These are phyloP conservation scores for Davidsoniella virescens DNA, from an alignment of 2,329 filamentous ascomycete genomes.

Conservation along the genomic window DNA sequence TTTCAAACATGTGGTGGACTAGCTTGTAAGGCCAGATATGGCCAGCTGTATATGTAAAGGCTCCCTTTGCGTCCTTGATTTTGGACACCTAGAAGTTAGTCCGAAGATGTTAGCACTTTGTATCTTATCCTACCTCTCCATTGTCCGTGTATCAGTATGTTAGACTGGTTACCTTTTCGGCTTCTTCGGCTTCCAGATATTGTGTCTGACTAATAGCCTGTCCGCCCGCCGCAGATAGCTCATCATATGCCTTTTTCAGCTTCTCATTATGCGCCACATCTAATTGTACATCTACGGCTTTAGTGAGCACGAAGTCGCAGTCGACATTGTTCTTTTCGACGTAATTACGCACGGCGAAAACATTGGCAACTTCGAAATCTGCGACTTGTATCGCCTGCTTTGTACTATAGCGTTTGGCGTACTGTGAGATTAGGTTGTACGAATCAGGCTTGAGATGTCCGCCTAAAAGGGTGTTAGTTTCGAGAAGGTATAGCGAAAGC, in stretches of 20 bases:
- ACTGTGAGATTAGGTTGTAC: constrained; percentile 15
- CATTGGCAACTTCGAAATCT: constrained; percentile 15
- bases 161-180: not conserved
- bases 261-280: constrained; percentile 14
- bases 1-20: constrained; percentile 13
- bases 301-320: constrained; percentile 28
- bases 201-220: constrained; percentile 16
- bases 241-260: constrained; percentile 19
- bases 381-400: constrained; percentile 16
- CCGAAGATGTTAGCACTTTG: not conserved
- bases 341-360: constrained; percentile 19
- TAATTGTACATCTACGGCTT: constrained; percentile 25
- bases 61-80: constrained; percentile 22
- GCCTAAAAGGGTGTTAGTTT: not conserved
- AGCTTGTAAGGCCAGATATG: constrained; percentile 17
- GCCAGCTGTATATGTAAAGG: constrained; percentile 18
- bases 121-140: not conserved
- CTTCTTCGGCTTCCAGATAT: constrained; percentile 3
- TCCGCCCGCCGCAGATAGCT: constrained; percentile 17
- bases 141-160: not conserved
- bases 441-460: constrained; percentile 16
- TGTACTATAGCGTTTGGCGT: constrained; percentile 14
- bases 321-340: constrained; percentile 25
- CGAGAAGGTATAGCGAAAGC: not conserved
- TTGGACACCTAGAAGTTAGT: constrained; percentile 17